Base-by-base conservation (phyloP, 2,329 filamentous ascomycete species). In the Graphiopsis chlorocephala region DNA sequence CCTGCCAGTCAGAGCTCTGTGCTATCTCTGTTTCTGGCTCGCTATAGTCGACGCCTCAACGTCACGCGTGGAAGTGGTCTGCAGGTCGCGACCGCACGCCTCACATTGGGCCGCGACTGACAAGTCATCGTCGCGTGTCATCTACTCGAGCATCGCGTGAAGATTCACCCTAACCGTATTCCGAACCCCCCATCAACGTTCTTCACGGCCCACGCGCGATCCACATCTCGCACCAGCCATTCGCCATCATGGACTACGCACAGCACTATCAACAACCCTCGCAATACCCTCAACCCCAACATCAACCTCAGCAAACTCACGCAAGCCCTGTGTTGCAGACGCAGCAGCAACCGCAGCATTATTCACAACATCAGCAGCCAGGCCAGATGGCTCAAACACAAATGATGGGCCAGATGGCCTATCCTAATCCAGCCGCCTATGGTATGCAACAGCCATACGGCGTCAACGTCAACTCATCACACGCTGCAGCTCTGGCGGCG, bases 401-500 rank as follows among this genome's bases (percentile, higher is more conserved):
- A 45, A 82, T 86, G 68, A 85, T 86, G 73, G 85, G 85, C 70
- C 89, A 90, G 79, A 91, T 89, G 84, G 92, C 88, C 80, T 97
- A 97, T 78, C 87, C 91, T 73, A 86, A 90, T 76, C 84, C 87
- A 68, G 94, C 89, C 11, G 66, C 71, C 69, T 84, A 88, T 72
- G 84, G 84, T 73, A 92, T 96, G 87, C 89, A 91, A 62, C 81
- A 83, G 66, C 80, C 80, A 25, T 96, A 96, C 80, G 89, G 60
- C 38, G 60, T 62, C 85, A 65, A 92, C 94, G 79, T 89, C 90
- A 59, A 64, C 35, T 86, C 90, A 23, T 92, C 93, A 55, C 92
- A 96, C 78, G 93, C 93, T 15, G 93, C 94, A 58, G 93, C 93
- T 65, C 95, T 97, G 91, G 93, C 58, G n/a, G 93, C 58, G 31